A percentile compares a stretch with the other conserved stretches of the same genome.
These are phyloP conservation scores for Limnanthes douglasii DNA, from an alignment of 345 rosid genomes.

Conservation along the genomic window DNA sequence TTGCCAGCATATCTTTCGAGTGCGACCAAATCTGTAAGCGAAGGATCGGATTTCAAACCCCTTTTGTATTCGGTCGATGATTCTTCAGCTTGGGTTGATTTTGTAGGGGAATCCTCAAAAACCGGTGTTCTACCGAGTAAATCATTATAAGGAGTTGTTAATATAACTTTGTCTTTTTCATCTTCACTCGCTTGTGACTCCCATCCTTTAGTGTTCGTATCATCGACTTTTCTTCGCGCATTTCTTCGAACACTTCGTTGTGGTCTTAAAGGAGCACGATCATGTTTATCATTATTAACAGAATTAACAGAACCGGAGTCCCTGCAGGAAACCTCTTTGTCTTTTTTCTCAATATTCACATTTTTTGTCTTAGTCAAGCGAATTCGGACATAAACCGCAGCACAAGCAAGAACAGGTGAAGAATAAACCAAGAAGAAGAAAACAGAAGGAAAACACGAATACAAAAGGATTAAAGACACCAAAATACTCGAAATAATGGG, in stretches of 20 bases:
- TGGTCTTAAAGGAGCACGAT: slow-evolving; percentile 9
- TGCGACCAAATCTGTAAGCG: not conserved
- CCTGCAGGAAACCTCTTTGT: too few relatives aligned
- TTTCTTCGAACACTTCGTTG: slow-evolving; percentile 37
- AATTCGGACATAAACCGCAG: slow-evolving; percentile 11
- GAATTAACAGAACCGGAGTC: too few relatives aligned
- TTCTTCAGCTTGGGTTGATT: slow-evolving; percentile 6
- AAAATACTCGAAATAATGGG: slow-evolving; percentile 29
- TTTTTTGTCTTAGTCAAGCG: slow-evolving; percentile 6
- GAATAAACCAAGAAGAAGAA: slow-evolving; percentile 39
- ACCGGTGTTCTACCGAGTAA: slow-evolving; percentile 11
- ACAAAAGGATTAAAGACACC: slow-evolving; percentile 21
- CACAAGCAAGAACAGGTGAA: slow-evolving; percentile 26
- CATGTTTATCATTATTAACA: slow-evolving; percentile 3
- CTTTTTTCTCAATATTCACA: slow-evolving; percentile 10
- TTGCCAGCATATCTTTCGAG: not conserved
- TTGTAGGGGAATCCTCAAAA: slow-evolving; percentile 18
- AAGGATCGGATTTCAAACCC: not conserved
- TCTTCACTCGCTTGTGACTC: slow-evolving; percentile 13
- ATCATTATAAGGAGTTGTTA: slow-evolving; percentile 12
- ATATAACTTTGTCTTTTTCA: slow-evolving; percentile 11
- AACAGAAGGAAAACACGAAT: slow-evolving; percentile 33
- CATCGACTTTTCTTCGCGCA: slow-evolving; percentile 20
- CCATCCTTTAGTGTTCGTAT: slow-evolving; percentile 11
- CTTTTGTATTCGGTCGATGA: slow-evolving; percentile 2